These are phyloP conservation scores for Botrytis hyacinthi DNA, from an alignment of 2,329 filamentous ascomycete species.

Conservation along the genomic window DNA sequence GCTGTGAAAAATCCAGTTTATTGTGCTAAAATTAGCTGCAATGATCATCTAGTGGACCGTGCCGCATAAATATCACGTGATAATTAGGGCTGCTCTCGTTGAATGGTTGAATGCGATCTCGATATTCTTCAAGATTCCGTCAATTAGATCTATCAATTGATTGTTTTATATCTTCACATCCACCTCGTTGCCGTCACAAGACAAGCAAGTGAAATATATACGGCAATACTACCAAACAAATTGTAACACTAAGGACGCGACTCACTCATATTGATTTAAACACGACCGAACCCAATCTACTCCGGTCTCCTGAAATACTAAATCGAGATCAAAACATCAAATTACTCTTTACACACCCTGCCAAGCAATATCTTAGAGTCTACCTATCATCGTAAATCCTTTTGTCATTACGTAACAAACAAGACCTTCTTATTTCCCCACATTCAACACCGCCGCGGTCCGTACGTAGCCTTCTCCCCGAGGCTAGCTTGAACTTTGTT, in stretches of 20 bases:
- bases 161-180: neutral
- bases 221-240: fast-evolving
- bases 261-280: neutral
- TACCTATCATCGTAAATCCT: neutral
- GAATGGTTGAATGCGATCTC: neutral
- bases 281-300: neutral
- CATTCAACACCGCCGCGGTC: neutral
- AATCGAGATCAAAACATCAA: neutral
- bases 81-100: neutral
- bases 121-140: neutral
- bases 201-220: neutral
- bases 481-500: neutral
- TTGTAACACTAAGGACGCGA: neutral
- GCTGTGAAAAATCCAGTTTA: neutral
- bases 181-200: neutral
- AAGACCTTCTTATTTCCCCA: neutral
- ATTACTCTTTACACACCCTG: neutral
- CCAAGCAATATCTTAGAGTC: neutral
- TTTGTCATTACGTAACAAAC: neutral
- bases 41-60: neutral
- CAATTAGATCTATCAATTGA: neutral
- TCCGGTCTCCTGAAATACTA: neutral
- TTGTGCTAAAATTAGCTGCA: neutral
- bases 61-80: neutral
- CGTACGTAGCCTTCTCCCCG: neutral